Base-by-base conservation (phyloP, 805 yeast genomes). In the Debaryomyces hansenii region DNA sequence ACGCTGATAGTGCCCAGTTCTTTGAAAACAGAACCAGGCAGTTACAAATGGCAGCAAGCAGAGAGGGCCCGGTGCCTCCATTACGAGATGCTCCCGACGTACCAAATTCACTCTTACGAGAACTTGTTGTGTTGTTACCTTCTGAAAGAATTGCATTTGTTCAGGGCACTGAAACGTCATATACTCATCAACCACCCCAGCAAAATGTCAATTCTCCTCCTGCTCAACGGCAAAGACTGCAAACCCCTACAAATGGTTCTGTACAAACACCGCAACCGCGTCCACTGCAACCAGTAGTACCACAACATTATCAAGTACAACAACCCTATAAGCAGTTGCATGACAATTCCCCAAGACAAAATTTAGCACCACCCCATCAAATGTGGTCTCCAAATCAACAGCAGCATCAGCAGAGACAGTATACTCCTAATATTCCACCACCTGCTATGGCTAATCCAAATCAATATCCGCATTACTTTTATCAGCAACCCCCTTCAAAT, bases 41-140 rank as follows among this genome's bases (percentile, higher is more conserved):
- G 4, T 62, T 80, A 45, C 63, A 66, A n/a, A 66, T 65, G 18
- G 77, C 77, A 4, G 62, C 77, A 0, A 65, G 66, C 34, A 73
- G 72, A 10, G 73, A 72, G 43, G 75, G 67, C 3, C 73, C 79
- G 8, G 63, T 66, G n/a, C 81, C 81, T 0, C 58, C 68, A 1
- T 58, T 75, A 39, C 64, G 76, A 52, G 69, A 67, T 4, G 75
- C 81, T 5, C 77, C 81, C 9, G 77, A 72, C 33, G 75, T 80
- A 14, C 81, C 84, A 6, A 54, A 59, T 41, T 59, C 58, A 40
- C 60, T 74, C 46, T 58, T 74, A 32, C 60, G 78, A 44, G 78
- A 73, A 48, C 55, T 72, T 28, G 77, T 74, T 29, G 73, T 75
- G 7, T 57, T 74, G 46, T 59, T 72, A 27, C 75, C 74, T 16